Conservation (phyloP, 2,329 filamentous ascomycete genomes). For the Colletotrichum sp. region DNA sequence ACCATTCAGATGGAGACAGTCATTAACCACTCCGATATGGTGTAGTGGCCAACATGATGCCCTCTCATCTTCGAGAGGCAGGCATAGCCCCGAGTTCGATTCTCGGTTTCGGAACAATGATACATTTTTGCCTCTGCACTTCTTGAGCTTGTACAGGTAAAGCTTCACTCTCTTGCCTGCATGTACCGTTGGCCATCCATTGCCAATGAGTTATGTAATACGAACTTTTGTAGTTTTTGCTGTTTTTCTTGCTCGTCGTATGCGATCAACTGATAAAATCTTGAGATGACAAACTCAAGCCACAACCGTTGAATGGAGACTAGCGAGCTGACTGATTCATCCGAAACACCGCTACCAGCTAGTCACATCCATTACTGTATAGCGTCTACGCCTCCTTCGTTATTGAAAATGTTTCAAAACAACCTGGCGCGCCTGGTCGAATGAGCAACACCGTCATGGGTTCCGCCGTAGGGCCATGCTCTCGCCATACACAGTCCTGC, state of each 20-base stretch:
- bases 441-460: background rate
- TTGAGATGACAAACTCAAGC: background rate
- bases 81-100: constrained; percentile 1
- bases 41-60: background rate
- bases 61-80: background rate
- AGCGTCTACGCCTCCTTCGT: background rate
- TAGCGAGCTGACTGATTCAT: background rate
- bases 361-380: background rate
- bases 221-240: too few species aligned
- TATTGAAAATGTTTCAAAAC: background rate
- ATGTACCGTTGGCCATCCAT: background rate
- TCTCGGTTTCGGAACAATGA: background rate
- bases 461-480: background rate
- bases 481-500: background rate
- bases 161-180: background rate
- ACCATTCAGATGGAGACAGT: rapidly evolving
- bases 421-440: background rate
- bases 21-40: background rate
- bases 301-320: background rate
- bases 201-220: background rate
- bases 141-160: too few species aligned
- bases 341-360: background rate
- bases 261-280: background rate
- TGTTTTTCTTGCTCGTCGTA: too few species aligned
- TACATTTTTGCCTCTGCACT: background rate